Percentiles rank a stretch among this genome's conserved stretches.
phyloP scores from a whole-genome alignment of 441 rosid genomes.

The Macaranga tanarius region DNA sequence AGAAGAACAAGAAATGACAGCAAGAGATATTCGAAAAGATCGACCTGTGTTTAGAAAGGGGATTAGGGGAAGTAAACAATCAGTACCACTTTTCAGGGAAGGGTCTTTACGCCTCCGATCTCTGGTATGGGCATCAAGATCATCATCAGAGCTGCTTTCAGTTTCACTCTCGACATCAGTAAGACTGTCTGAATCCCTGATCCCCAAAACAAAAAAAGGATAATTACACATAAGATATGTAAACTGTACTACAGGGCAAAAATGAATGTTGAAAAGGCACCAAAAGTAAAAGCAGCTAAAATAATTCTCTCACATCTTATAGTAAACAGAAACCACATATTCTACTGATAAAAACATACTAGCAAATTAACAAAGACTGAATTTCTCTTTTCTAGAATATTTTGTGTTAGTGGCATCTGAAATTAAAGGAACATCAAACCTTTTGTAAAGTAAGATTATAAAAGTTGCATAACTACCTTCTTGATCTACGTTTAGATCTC shows the following conservation, averaged over 20 bases:
- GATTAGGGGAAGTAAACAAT: background rate
- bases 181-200: slow-evolving; percentile 57
- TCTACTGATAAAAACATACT: background rate
- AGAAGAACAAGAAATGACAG: background rate
- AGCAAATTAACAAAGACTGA: background rate
- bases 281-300: background rate
- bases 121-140: slow-evolving; percentile 40
- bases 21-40: background rate
- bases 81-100: slow-evolving; percentile 52
- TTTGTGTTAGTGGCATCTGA: background rate
- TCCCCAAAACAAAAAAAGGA: background rate
- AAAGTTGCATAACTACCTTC: slow-evolving; percentile 46
- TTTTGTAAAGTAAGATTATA: background rate
- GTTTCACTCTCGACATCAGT: slow-evolving; percentile 56
- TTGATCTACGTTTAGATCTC: slow-evolving; percentile 70
- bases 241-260: background rate
- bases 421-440: background rate
- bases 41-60: background rate
- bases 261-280: background rate
- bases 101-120: slow-evolving; percentile 39
- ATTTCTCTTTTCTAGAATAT: background rate
- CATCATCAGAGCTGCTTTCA: slow-evolving; percentile 50
- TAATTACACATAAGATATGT: background rate
- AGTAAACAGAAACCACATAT: background rate
- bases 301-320: background rate